Evolutionary conservation across 768 basidiomycete species (phyloP).

Genomic region (Leccinum subgranulosum): DNA sequence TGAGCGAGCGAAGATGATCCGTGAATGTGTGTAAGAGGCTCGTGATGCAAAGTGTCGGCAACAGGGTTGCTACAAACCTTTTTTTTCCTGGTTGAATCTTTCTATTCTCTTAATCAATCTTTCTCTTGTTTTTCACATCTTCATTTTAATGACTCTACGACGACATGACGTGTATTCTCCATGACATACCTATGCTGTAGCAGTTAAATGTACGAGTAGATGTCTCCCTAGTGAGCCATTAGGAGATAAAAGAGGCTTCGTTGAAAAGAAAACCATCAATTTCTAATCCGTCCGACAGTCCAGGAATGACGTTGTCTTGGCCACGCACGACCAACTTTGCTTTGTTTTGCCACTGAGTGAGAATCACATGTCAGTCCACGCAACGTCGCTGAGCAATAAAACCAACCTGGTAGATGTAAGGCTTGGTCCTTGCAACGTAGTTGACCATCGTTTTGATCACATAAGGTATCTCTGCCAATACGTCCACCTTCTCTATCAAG

Average conservation of each 20-base stretch:
- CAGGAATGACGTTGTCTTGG: constrained; percentile 39
- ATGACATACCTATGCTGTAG: constrained; percentile 1
- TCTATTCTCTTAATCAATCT: background rate
- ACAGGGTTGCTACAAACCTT: background rate
- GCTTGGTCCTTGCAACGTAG: constrained; percentile 91
- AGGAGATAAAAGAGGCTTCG: constrained; percentile 89
- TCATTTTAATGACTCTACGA: background rate
- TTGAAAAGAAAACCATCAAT: constrained; percentile 77
- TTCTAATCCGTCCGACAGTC: constrained; percentile 36
- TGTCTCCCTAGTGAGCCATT: constrained; percentile 2
- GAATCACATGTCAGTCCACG: background rate
- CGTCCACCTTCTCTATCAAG: constrained; percentile 89
- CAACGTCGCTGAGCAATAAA: background rate
- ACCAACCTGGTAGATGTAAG: constrained; percentile 89
- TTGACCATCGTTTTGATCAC: constrained; percentile 90
- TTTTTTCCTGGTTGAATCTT: background rate
- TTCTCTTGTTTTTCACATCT: background rate
- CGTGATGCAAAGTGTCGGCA: too few species aligned
- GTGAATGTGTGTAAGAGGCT: background rate
- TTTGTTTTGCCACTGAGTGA: constrained; percentile 53
- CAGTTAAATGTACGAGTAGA: constrained; percentile 10
- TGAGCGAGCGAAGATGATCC: constrained; percentile 4
- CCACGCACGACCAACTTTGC: constrained; percentile 48
- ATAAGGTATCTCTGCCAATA: constrained; percentile 92
- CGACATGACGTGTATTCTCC: constrained; percentile 2